Percentiles rank a stretch among this genome's conserved stretches.
Evolutionary conservation across 1,284 basidiomycete species (phyloP).

Genomic region (Trametes hirsuta): DNA sequence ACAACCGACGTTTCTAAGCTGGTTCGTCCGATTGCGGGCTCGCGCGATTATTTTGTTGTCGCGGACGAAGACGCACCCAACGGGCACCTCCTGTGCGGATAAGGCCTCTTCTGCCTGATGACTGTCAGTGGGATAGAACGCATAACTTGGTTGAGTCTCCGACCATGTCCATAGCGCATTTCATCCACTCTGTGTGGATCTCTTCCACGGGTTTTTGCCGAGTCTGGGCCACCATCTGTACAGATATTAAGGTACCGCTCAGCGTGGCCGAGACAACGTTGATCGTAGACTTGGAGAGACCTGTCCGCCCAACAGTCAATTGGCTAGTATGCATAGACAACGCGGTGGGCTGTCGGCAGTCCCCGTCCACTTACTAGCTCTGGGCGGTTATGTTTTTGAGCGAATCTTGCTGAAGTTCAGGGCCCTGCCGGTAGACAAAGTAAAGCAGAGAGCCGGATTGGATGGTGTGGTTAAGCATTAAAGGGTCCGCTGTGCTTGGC

Average conservation of each 20-base stretch:
- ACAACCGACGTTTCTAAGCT: conserved; percentile 80
- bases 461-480: not conserved
- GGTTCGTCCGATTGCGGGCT: conserved; percentile 94
- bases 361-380: too few species aligned
- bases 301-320: too few species aligned
- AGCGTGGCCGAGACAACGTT: too few species aligned
- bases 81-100: conserved; percentile 87
- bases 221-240: not conserved
- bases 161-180: conserved; percentile 26
- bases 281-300: too few species aligned
- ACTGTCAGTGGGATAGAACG: not conserved
- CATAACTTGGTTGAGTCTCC: not conserved
- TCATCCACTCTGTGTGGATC: conserved; percentile 30
- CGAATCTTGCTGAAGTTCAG: too few species aligned
- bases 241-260: too few species aligned
- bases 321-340: too few species aligned
- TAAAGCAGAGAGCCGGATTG: conserved; percentile 5
- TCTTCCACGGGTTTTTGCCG: not conserved
- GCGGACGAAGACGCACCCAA: conserved; percentile 95
- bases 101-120: conserved; percentile 84
- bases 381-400: too few species aligned
- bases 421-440: not conserved
- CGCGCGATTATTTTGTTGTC: conserved; percentile 77
- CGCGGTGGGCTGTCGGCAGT: too few species aligned
- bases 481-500: not conserved